Conservation (phyloP, 768 basidiomycete genomes). For the Leccinum ochraceum region DNA sequence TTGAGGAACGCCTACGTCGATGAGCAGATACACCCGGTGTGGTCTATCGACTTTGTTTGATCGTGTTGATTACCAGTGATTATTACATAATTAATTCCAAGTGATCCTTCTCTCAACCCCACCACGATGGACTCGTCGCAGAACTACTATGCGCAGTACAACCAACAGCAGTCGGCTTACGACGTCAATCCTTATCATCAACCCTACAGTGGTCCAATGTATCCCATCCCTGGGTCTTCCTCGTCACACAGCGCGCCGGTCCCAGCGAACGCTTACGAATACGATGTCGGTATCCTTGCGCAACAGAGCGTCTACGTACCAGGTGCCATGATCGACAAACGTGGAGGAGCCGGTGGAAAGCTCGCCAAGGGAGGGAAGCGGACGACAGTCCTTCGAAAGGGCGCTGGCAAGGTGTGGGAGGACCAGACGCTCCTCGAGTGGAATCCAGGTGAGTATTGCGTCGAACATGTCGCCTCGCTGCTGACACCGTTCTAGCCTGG, state of each 20-base stretch:
- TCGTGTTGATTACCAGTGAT: slow-evolving; percentile 24
- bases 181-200: slow-evolving; percentile 84
- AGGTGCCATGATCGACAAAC: slow-evolving; percentile 87
- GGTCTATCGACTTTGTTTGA: slow-evolving; percentile 28
- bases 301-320: slow-evolving; percentile 93
- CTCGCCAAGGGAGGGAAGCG: slow-evolving; percentile 89
- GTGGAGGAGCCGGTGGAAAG: slow-evolving; percentile 83
- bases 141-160: slow-evolving; percentile 51
- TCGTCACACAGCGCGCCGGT: slow-evolving; percentile 75
- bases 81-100: slow-evolving; percentile 19
- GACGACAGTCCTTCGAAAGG: slow-evolving; percentile 92
- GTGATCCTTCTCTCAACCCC: not conserved
- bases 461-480: not conserved
- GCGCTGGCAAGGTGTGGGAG: slow-evolving; percentile 97
- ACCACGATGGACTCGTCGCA: slow-evolving; percentile 33
- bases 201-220: slow-evolving; percentile 76
- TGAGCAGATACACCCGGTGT: slow-evolving; percentile 16
- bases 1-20: slow-evolving; percentile 33
- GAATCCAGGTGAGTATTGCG: slow-evolving; percentile 78
- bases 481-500: slow-evolving; percentile 63
- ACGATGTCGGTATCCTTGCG: slow-evolving; percentile 87
- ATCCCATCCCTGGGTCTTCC: slow-evolving; percentile 61
- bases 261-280: slow-evolving; percentile 89
- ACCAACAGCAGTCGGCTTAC: slow-evolving; percentile 51
- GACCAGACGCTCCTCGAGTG: slow-evolving; percentile 96